Evolutionary conservation across 768 basidiomycete species (phyloP), one percentile per base, ranked within the genome.

Genomic region (Termitomyces sp.): DNA sequence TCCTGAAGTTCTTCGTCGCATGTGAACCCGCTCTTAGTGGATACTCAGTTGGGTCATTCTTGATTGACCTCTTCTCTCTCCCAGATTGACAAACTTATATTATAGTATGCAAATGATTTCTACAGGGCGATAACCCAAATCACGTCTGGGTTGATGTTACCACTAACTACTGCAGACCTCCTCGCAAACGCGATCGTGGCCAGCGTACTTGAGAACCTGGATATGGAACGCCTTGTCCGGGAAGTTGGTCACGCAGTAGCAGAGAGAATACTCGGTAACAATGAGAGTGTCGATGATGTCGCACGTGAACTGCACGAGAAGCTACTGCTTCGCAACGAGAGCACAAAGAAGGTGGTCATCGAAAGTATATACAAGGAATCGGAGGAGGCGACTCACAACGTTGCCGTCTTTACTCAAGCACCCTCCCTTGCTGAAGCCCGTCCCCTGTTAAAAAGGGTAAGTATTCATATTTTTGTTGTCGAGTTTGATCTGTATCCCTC

Each of bases 251-350:
- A 88, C 57, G 94, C 94, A 9, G 94, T 98, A 8, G 94, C 94
- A 7, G 85, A 92, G 65, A 84, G 95, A 52, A 93, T 98, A 70
- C 82, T 93, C 10, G 90, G 92, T 22, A 92, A 93, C 62, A 90
- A 96, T 70, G 90, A 97, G 71, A 94, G 90, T 65, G 95, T 98
- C 20, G 96, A 98, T 69, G 95, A 98, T 58, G 94, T 98, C 20
- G 96, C 96, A 13, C 83, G 86, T 34, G 95, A 97, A 72, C 76
- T 98, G 29, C 96, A 98, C 68, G 94, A 97, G 72, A 88, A 87
- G 66, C 75, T 98, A 5, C 72, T 95, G 13, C 78, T 98, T 51
- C 81, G 96, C 56, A 97, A 97, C 64, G 96, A 98, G 72, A 94
- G 87, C 74, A 98, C 96, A 56, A 98, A 97, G 78, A 93, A 94